Conservation (phyloP, 192 early-diverging fungal species). For the Podila horticola region DNA sequence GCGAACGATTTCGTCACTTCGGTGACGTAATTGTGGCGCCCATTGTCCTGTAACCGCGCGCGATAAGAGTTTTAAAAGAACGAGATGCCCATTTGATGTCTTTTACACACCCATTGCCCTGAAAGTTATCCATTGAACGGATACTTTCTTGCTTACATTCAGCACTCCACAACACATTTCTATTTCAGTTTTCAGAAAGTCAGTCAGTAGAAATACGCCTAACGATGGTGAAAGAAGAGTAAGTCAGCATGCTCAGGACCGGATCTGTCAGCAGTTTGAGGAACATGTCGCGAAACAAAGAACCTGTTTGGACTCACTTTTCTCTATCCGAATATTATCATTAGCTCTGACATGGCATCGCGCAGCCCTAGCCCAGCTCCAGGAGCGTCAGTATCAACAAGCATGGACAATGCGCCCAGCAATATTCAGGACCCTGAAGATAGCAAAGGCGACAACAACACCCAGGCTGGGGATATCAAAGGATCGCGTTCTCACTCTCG, state of each 20-base stretch:
- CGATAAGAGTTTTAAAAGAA: too few species aligned
- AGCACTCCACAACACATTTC: not conserved
- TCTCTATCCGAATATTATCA: not conserved
- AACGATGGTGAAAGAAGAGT: not conserved
- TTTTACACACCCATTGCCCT: too few species aligned
- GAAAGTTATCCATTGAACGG: not conserved
- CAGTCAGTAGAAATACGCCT: not conserved
- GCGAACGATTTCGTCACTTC: too few species aligned
- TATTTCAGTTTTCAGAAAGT: not conserved
- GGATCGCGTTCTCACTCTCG: constrained; percentile 21
- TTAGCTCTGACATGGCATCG: constrained; percentile 38
- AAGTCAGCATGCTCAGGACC: not conserved
- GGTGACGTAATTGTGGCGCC: too few species aligned
- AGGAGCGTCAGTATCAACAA: not conserved
- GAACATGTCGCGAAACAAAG: too few species aligned
- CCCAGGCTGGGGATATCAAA: not conserved
- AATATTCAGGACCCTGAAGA: constrained; percentile 1
- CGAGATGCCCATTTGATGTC: too few species aligned
- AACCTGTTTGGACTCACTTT: not conserved
- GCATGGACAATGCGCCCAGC: not conserved
- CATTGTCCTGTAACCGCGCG: too few species aligned
- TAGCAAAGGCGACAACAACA: not conserved
- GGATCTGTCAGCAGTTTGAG: not conserved
- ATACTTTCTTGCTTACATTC: not conserved
- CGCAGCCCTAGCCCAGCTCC: constrained; percentile 39